Evolutionary conservation across 352 stramenopile genomes (phyloP), one percentile per base, ranked within the genome.

Genomic region (Aphanomyces stellatus): DNA sequence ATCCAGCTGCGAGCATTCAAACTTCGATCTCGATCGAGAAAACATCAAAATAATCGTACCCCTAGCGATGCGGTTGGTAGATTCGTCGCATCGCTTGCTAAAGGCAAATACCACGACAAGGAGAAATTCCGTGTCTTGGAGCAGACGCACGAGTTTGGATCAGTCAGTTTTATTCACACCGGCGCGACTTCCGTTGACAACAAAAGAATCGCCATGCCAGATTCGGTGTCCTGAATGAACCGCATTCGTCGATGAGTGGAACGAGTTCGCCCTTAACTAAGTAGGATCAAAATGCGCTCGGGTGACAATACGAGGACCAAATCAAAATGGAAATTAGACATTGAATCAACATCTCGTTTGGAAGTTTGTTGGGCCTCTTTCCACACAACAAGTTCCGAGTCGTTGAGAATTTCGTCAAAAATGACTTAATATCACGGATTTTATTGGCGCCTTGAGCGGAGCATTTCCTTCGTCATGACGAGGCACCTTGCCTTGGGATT

Each of bases 341-440:
- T n/a, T n/a, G n/a, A n/a, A n/a, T n/a, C n/a, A n/a, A n/a, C n/a
- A n/a, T n/a, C n/a, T n/a, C n/a, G n/a, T n/a, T n/a, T n/a, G n/a
- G n/a, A n/a, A n/a, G 11, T 48, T 46, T 15, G 31, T 34, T 31
- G 13, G 22, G n/a, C 85, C 71, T 99, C 97, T 79, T 99, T 96
- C 96, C 96, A 99, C 7, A 99, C 96, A 11, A 99, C 96, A 42
- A 96, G 88, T 76, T 99, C 96, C 71, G 97, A 98, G 85, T 99
- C 97, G 43, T 96, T 78, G 95, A 99, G 99, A 25, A 99, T 98
- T 81, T 99, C 97, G 76, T 99, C 97, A 74, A 98, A 99, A 74
- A 99, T 98, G 4, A 99, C 22, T 92, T 96, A n/a, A 99, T 94
- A 76, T 99, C 96, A 42, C 97, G 87, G 88, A 99, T 98, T 11